Evolutionary conservation across 495 filamentous ascomycete species (phyloP), one percentile per base, ranked within the genome.

Genomic region (Talaromyces adpressus): DNA sequence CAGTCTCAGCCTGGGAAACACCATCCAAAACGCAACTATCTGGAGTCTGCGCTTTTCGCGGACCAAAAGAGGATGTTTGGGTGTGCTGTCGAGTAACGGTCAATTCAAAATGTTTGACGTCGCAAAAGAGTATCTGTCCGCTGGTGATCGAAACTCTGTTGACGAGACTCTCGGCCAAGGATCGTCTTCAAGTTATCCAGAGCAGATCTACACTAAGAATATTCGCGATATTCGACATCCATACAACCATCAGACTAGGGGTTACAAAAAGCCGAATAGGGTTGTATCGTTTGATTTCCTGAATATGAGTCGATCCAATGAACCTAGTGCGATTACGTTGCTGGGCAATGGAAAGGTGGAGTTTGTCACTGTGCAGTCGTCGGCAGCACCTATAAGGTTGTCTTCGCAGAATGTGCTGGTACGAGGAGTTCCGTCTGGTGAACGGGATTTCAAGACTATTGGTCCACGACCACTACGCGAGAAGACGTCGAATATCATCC

Each of bases 221-320:
- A 71, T 82, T 32, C 79, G 81, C 22, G 79, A 82, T 57, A 70
- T 84, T 1, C 73, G 74, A 54, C 69, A 68, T 39, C 75, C 81
- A 0, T 82, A 74, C 63, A 71, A 82, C 59, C 75, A 79, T 62
- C 69, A 73, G 32, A 70, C 66, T 32, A 72, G 80, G 34, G 67
- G 81, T 0, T 76, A 74, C 72, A 62, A 81, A 69, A 76, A 86
- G 74, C 77, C 82, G 9, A 81, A 88, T 49, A 82, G 87, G 16
- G 84, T 97, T 32, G 88, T 94, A 0, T 89, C 89, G 1, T 97
- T 96, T 71, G 93, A 97, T 69, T 96, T 91, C 79, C 79, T 95
- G 61, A 90, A 68, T 70, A 83, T 79, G 75, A 86, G 83, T 75
- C 53, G 81, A 2, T 75, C 82, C 8, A 74, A 87, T 49, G 87